phyloP scores from a whole-genome alignment of 805 yeast genomes.

The Myxozyma mucilagina region DNA sequence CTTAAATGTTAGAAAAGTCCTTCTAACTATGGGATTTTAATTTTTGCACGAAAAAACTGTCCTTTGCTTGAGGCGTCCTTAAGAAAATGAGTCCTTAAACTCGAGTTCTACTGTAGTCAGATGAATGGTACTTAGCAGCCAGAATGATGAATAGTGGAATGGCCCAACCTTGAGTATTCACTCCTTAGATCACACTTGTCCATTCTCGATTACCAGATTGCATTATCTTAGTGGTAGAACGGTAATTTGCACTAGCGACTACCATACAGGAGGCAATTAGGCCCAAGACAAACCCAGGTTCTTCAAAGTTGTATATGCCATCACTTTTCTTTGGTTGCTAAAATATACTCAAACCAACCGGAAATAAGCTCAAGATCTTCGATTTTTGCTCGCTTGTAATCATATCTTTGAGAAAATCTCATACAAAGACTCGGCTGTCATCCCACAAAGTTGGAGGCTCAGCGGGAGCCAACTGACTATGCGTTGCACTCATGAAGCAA shows the following conservation, averaged over 20 bases:
- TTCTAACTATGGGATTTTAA: too few relatives aligned
- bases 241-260: not conserved
- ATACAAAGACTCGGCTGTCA: not conserved
- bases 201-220: conserved; percentile 8
- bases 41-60: too few relatives aligned
- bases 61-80: too few relatives aligned
- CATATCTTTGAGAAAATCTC: not conserved
- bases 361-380: not conserved
- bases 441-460: not conserved
- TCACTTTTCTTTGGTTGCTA: not conserved
- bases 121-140: conserved; percentile 1
- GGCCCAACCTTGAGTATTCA: conserved; percentile 13
- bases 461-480: too few relatives aligned
- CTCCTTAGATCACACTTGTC: conserved; percentile 16
- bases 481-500: too few relatives aligned
- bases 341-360: not conserved
- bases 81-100: too few relatives aligned
- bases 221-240: not conserved
- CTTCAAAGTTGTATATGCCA: not conserved
- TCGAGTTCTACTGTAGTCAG: too few relatives aligned
- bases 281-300: not conserved
- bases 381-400: not conserved
- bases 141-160: conserved; percentile 14
- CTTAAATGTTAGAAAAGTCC: too few relatives aligned
- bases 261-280: not conserved